Conservation (phyloP, 2,329 filamentous ascomycete genomes). For the Cercospora sp. region DNA sequence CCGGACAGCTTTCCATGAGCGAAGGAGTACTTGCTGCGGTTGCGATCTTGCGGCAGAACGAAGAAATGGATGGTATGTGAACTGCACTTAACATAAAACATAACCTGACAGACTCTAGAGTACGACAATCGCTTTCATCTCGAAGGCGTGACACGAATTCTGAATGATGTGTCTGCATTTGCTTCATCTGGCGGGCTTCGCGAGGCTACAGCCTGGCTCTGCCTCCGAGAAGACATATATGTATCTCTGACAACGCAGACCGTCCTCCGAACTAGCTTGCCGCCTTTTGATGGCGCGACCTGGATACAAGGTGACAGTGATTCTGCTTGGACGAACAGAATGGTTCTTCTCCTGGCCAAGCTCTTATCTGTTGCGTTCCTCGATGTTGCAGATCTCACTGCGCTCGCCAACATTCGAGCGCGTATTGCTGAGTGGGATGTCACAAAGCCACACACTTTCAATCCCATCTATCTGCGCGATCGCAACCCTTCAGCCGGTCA, state of each 20-base stretch:
- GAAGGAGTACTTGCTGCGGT: slow-evolving; percentile 52
- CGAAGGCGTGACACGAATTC: slow-evolving; percentile 42
- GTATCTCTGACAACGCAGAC: slow-evolving; percentile 42
- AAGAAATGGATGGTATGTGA: slow-evolving; percentile 43
- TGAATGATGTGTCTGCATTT: slow-evolving; percentile 43
- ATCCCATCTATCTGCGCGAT: slow-evolving; percentile 5
- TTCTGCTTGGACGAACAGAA: slow-evolving; percentile 21
- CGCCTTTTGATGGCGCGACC: slow-evolving; percentile 23
- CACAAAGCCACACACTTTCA: slow-evolving; percentile 5
- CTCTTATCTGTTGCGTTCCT: slow-evolving; percentile 15
- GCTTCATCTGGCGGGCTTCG: slow-evolving; percentile 43
- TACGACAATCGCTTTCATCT: slow-evolving; percentile 44
- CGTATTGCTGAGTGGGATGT: slow-evolving; percentile 1
- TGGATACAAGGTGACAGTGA: slow-evolving; percentile 20
- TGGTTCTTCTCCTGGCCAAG: slow-evolving; percentile 22
- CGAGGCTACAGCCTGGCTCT: slow-evolving; percentile 46
- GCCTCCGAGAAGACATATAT: slow-evolving; percentile 46
- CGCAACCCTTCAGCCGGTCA: slow-evolving; percentile 5
- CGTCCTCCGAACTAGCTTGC: slow-evolving; percentile 36
- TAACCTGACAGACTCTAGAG: slow-evolving; percentile 20
- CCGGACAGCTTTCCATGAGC: slow-evolving; percentile 47
- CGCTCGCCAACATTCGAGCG: background rate
- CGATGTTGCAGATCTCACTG: background rate
- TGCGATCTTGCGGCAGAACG: slow-evolving; percentile 52
- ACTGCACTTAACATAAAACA: background rate